These are phyloP conservation scores for Metschnikowia vanudenii DNA, from an alignment of 805 yeast genomes.

Conservation along the genomic window DNA sequence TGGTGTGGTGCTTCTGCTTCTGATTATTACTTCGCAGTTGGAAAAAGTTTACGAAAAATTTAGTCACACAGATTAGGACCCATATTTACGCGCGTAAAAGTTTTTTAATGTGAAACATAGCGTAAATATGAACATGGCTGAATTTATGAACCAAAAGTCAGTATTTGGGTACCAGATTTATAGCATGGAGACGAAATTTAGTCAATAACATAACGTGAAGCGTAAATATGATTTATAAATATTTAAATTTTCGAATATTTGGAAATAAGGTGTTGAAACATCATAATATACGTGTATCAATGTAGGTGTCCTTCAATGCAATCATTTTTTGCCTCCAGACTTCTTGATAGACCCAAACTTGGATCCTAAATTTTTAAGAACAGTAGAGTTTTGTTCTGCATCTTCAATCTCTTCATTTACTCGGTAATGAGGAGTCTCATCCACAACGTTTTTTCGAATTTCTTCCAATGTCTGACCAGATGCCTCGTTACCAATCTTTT, in stretches of 20 bases:
- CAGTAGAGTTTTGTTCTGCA: constrained; percentile 7
- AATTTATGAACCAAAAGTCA: not conserved
- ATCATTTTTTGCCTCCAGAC: not conserved
- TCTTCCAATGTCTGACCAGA: constrained; percentile 9
- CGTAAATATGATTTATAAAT: too few species aligned
- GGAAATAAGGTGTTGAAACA: too few species aligned
- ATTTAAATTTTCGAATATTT: too few species aligned
- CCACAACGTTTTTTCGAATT: constrained; percentile 10
- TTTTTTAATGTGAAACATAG: not conserved
- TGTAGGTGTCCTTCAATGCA: too few species aligned
- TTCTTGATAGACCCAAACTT: constrained; percentile 5
- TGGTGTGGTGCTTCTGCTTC: constrained; percentile 11
- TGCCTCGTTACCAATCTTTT: constrained; percentile 29
- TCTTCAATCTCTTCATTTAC: constrained; percentile 16
- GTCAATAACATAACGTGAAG: too few species aligned
- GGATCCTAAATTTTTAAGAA: constrained; percentile 6
- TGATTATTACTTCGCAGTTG: constrained; percentile 3
- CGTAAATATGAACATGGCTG: constrained; percentile 4
- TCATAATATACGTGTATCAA: too few species aligned
- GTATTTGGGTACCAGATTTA: not conserved
- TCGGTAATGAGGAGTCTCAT: not conserved
- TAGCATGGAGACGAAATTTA: not conserved
- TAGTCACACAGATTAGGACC: constrained; percentile 14
- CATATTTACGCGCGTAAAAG: constrained; percentile 13
- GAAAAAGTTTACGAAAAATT: constrained; percentile 16